Evolutionary conservation across 257 asterid genomes (phyloP), one percentile per base, ranked within the genome.

Genomic region (Parsonsia alboflavescens): DNA sequence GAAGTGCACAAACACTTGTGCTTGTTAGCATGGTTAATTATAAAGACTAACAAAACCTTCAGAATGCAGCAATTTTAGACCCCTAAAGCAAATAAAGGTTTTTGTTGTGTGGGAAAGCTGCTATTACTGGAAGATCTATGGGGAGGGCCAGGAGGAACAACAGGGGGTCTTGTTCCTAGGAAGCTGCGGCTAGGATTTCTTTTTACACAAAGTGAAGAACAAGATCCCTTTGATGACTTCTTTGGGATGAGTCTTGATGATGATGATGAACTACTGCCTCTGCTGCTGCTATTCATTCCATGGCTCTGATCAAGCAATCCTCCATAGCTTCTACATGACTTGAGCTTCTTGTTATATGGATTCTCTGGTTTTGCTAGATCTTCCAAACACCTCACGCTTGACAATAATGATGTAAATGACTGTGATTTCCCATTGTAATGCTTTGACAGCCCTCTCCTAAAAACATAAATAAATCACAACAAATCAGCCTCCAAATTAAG

Each of bases 361-460:
- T 84, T 84, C 56, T 84, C 90, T 6, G 85, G 85, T 73, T 91
- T 91, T 3, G 87, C 85, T 9, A 91, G 87, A 70, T 91, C 97
- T 77, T 89, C 90, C 26, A 91, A 68, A 72, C 87, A 10, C 68
- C 68, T 76, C 83, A 85, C 91, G 26, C 77, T 80, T 41, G 90
- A 80, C 57, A 91, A 68, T 45, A 91, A 68, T 45, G 81, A 80
- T 36, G 87, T 83, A 78, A 85, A 90, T 12, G 97, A 91, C 59
- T 84, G 90, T 50, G 97, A 87, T 80, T 86, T 91, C 77, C 96
- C 95, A 72, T 84, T 86, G 83, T 86, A 91, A 71, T 89, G 88
- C 85, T 77, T 86, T 4, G 97, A 91, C 64, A 91, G 41, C 45
- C 97, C 97, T 82, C 89, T 87, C 88, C 97, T 89, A 54, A 44